phyloP scores from a whole-genome alignment of 768 basidiomycete species.

The Boletales sp. region DNA sequence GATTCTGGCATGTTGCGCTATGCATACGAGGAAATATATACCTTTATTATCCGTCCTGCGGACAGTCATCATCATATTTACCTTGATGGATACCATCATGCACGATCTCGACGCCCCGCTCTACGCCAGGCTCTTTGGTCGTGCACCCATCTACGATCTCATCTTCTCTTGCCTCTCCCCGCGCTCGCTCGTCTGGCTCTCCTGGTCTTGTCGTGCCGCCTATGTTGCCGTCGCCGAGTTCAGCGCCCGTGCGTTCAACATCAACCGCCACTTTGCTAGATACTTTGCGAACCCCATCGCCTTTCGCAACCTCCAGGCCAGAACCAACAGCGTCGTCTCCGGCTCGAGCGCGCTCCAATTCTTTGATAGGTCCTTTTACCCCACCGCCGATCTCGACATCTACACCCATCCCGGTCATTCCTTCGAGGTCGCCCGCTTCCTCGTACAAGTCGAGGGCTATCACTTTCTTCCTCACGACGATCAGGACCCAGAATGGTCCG shows the following conservation, averaged over 20 bases:
- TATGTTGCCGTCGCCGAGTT: constrained; percentile 17
- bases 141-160: constrained; percentile 20
- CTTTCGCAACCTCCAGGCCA: constrained; percentile 44
- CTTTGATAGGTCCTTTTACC: constrained; percentile 42
- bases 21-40: constrained; percentile 17
- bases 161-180: constrained; percentile 23
- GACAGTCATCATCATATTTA: too few relatives aligned
- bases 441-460: constrained; percentile 32
- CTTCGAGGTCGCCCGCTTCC: constrained; percentile 33
- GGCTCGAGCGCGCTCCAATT: constrained; percentile 54
- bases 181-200: constrained; percentile 19
- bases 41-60: too few relatives aligned
- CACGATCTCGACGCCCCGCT: neutral
- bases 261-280: constrained; percentile 33
- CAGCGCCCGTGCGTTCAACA: constrained; percentile 30
- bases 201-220: constrained; percentile 19
- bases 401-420: constrained; percentile 37
- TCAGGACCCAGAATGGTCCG: constrained; percentile 19
- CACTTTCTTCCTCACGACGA: constrained; percentile 16
- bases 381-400: constrained; percentile 49
- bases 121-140: constrained; percentile 5
- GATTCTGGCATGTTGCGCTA: constrained; percentile 23
- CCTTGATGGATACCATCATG: too few relatives aligned
- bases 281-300: constrained; percentile 36
- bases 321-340: constrained; percentile 46